These are phyloP conservation scores for Hypoxylon sp. DNA, from an alignment of 2,329 filamentous ascomycete genomes.

Conservation along the genomic window DNA sequence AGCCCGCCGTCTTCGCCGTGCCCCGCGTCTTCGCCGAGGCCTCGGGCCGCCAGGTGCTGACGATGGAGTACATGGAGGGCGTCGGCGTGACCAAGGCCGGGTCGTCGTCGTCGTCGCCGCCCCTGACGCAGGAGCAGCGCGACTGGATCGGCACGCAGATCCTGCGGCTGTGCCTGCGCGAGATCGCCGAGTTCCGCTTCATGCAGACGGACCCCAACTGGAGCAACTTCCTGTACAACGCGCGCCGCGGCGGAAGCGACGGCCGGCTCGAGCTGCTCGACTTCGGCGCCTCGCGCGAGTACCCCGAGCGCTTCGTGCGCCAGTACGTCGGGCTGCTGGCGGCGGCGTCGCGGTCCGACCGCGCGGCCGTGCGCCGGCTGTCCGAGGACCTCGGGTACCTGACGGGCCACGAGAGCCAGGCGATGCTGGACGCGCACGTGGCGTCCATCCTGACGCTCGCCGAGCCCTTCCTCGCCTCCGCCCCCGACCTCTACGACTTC, in stretches of 20 bases:
- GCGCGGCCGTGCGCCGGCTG: slow-evolving; percentile 66
- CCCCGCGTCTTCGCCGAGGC: slow-evolving; percentile 81
- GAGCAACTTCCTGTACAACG: slow-evolving; percentile 97
- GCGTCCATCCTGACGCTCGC: slow-evolving; percentile 87
- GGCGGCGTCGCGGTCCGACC: slow-evolving; percentile 78
- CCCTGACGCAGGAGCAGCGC: slow-evolving; percentile 80
- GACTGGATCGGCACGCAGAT: slow-evolving; percentile 98
- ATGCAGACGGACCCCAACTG: slow-evolving; percentile 99
- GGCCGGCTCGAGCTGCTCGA: slow-evolving; percentile 87
- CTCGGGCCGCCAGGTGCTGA: slow-evolving; percentile 85
- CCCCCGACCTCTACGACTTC: slow-evolving; percentile 90
- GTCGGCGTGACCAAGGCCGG: slow-evolving; percentile 79
- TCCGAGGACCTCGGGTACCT: slow-evolving; percentile 87
- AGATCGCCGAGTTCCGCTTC: slow-evolving; percentile 93
- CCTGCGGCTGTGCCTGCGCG: slow-evolving; percentile 86
- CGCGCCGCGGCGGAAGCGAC: too few species aligned
- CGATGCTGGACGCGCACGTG: slow-evolving; percentile 92
- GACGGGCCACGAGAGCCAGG: slow-evolving; percentile 83
- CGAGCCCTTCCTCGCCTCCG: slow-evolving; percentile 82
- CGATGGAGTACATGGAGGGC: slow-evolving; percentile 91
- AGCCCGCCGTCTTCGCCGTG: slow-evolving; percentile 77
- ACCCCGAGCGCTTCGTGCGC: slow-evolving; percentile 78
- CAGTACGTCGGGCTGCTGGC: slow-evolving; percentile 82
- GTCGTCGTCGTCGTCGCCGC: too few species aligned
- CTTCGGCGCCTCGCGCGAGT: slow-evolving; percentile 92